Evolutionary conservation across 768 basidiomycete species (phyloP), one percentile per base, ranked within the genome.

Genomic region (Tricholoma bakamatsutake): DNA sequence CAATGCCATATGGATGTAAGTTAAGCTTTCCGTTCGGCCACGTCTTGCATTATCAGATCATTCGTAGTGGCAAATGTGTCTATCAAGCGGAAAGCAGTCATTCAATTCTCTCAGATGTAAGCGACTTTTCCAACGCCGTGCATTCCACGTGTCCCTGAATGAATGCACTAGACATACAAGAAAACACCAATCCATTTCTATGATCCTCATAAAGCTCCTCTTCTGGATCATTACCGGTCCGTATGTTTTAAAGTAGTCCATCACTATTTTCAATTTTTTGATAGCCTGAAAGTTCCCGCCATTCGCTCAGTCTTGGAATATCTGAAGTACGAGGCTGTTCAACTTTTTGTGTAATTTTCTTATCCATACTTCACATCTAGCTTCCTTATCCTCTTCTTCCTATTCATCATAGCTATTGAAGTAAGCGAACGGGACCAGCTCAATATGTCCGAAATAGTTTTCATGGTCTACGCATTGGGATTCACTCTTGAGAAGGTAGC

Each of bases 221-320:
- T 97, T n/a, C 80, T 98, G 6, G 93, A 98, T 66, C 94, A 98
- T 70, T 98, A 97, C 65, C 85, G 95, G 90, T 91, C 53, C 31
- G 78, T 66, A 13, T 39, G 28, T 34, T 39, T 43, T 34, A 33
- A 6, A 39, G 21, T 1, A 24, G 6, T 31, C 18, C 3, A 11
- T 12, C 33, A 5, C 56, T 42, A 3, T 9, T 18, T 15, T 33
- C 31, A 54, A 46, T 57, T 60, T 47, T 47, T 28, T 48, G 10
- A 37, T 50, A 92, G 90, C 12, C 80, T 98, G 35, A 97, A 96
- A 77, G 94, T 98, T 1, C 94, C 94, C 2, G 88, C 90, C 18
- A 85, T 96, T 53, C 90, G 95, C 34, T 85, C 93, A 0, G 87
- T 95, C 27, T 73, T 98, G 60, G 94, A 98, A 71, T 96, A 94